Conservation (phyloP, 352 stramenopile species). For the Chrysophaeum taylorii region DNA sequence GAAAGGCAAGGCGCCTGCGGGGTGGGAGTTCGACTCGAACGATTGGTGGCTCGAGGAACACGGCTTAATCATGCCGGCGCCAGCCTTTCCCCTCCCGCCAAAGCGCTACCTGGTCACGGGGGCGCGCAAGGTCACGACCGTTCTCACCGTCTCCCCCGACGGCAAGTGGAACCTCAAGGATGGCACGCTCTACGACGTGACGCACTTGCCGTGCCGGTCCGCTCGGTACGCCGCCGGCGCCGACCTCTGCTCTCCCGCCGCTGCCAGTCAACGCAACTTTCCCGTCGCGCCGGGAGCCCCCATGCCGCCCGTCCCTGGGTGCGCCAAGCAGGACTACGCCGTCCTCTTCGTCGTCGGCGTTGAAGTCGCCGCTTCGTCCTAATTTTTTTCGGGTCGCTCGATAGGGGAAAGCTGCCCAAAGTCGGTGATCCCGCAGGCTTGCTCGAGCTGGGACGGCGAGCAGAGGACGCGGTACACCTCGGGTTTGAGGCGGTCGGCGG, state of each 20-base stretch:
- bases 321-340: slow-evolving; percentile 50
- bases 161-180: slow-evolving; percentile 45
- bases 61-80: slow-evolving; percentile 47
- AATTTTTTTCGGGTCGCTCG: too few relatives aligned
- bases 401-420: too few relatives aligned
- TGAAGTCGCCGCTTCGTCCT: too few relatives aligned
- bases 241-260: slow-evolving; percentile 25
- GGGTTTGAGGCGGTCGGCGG: too few relatives aligned
- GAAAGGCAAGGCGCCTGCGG: slow-evolving; percentile 35
- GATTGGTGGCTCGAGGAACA: slow-evolving; percentile 58
- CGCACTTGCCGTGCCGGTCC: slow-evolving; percentile 49
- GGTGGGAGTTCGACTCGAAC: slow-evolving; percentile 45
- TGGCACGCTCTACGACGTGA: slow-evolving; percentile 51
- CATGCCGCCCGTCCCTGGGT: slow-evolving; percentile 45
- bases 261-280: slow-evolving; percentile 43
- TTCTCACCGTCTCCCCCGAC: slow-evolving; percentile 38
- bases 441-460: too few relatives aligned
- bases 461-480: too few relatives aligned
- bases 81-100: slow-evolving; percentile 33
- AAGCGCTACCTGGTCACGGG: slow-evolving; percentile 51
- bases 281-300: slow-evolving; percentile 45
- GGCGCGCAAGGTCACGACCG: slow-evolving; percentile 39
- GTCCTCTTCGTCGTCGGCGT: slow-evolving; percentile 54
- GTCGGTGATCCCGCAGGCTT: too few relatives aligned
- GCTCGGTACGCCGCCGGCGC: slow-evolving; percentile 35